phyloP scores from a whole-genome alignment of 345 rosid genomes.

The Tarenaya hassleriana region DNA sequence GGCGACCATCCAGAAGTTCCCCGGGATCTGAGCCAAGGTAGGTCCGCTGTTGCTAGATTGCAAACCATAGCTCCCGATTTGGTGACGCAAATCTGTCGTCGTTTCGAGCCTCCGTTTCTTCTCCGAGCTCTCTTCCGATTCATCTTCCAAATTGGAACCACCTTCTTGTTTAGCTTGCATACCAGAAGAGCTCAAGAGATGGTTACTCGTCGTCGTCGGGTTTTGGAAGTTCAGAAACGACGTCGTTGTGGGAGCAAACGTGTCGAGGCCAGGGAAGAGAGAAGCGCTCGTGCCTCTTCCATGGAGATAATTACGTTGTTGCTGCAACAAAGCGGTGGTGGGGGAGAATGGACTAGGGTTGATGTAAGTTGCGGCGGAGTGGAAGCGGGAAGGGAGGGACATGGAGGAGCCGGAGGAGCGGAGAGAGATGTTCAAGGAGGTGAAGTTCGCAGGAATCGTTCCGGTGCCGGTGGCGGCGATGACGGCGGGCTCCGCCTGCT shows the following conservation, averaged over 20 bases:
- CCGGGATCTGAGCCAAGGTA: slow-evolving; percentile 62
- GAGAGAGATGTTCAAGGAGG: slow-evolving; percentile 80
- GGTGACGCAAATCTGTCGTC: slow-evolving; percentile 42
- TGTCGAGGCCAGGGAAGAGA: slow-evolving; percentile 47
- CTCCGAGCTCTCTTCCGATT: slow-evolving; percentile 19
- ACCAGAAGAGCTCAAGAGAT: slow-evolving; percentile 25
- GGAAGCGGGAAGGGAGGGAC: slow-evolving; percentile 82
- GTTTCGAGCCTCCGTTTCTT: slow-evolving; percentile 59
- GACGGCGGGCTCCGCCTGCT: slow-evolving; percentile 93
- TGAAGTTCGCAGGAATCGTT: slow-evolving; percentile 95
- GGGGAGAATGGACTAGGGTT: slow-evolving; percentile 24
- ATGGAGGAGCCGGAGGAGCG: slow-evolving; percentile 86
- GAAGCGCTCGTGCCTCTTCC: not conserved
- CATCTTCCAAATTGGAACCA: slow-evolving; percentile 34
- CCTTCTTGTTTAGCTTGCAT: slow-evolving; percentile 64
- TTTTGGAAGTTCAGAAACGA: slow-evolving; percentile 76
- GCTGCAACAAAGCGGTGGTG: too few relatives aligned
- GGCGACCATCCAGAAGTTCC: slow-evolving; percentile 87
- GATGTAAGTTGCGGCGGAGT: slow-evolving; percentile 49
- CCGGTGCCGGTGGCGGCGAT: slow-evolving; percentile 98
- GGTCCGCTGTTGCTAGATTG: slow-evolving; percentile 47
- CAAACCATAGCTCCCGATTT: slow-evolving; percentile 54
- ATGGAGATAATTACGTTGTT: too few relatives aligned
- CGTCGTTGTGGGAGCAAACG: slow-evolving; percentile 32
- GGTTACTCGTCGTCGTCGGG: slow-evolving; percentile 8